Conservation (phyloP, 2,329 filamentous ascomycete species). For the Aspergillus proliferans region DNA sequence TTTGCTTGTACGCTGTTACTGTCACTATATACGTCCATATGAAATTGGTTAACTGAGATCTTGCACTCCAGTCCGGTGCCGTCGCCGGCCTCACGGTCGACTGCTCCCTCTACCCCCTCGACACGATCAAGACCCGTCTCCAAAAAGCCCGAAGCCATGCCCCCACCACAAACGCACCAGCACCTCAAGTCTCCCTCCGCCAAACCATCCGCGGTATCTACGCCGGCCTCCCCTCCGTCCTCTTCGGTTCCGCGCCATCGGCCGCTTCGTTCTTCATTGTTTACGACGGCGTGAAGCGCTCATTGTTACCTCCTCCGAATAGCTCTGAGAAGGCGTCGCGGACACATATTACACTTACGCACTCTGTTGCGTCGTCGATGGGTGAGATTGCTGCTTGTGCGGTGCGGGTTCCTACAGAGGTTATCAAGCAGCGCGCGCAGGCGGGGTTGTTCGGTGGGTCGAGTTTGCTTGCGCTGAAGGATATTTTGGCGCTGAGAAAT, state of each 20-base stretch:
- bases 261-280: slow-evolving; percentile 97
- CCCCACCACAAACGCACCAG: slow-evolving; percentile 47
- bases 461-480: slow-evolving; percentile 59
- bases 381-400: slow-evolving; percentile 91
- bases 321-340: slow-evolving; percentile 22
- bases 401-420: slow-evolving; percentile 88
- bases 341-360: slow-evolving; percentile 43
- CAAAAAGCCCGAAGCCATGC: slow-evolving; percentile 59
- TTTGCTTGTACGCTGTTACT: slow-evolving; percentile 25
- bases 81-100: slow-evolving; percentile 94
- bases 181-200: slow-evolving; percentile 61
- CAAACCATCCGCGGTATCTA: slow-evolving; percentile 92
- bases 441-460: slow-evolving; percentile 72
- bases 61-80: slow-evolving; percentile 63
- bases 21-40: neutral
- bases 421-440: slow-evolving; percentile 94
- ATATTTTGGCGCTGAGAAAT: slow-evolving; percentile 56
- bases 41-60: slow-evolving; percentile 4
- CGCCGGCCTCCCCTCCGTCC: slow-evolving; percentile 78
- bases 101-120: slow-evolving; percentile 92
- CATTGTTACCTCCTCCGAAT: slow-evolving; percentile 25
- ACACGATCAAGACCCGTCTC: slow-evolving; percentile 96
- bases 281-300: slow-evolving; percentile 69
- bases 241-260: slow-evolving; percentile 86
- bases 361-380: slow-evolving; percentile 78